Evolutionary conservation across 2,329 filamentous ascomycete genomes (phyloP).

Genomic region (Emergomyces orientalis): DNA sequence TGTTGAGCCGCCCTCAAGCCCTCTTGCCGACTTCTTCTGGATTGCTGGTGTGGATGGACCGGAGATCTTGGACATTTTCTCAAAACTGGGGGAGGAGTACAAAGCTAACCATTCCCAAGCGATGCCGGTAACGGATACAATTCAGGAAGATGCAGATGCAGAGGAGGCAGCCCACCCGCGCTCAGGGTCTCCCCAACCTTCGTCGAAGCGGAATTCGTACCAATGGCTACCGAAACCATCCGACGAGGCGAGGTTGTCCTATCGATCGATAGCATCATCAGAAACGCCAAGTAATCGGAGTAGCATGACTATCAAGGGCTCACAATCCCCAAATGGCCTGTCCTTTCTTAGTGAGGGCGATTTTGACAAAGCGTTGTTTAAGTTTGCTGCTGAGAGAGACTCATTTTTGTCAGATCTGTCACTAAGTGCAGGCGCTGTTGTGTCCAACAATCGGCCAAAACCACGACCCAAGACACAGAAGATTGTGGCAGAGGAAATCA

Average conservation of each 20-base stretch:
- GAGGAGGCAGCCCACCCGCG: constrained; percentile 35
- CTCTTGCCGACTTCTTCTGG: constrained; percentile 59
- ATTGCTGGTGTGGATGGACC: constrained; percentile 45
- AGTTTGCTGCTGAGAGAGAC: constrained; percentile 92
- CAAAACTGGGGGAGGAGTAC: constrained; percentile 35
- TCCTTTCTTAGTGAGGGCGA: constrained; percentile 61
- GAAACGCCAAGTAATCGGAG: constrained; percentile 53
- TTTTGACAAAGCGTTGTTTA: constrained; percentile 85
- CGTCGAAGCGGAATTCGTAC: constrained; percentile 33
- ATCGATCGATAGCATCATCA: constrained; percentile 41
- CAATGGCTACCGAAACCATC: constrained; percentile 31
- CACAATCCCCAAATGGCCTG: constrained; percentile 27
- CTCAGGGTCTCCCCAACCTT: constrained; percentile 34
- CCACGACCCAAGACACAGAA: constrained; percentile 72
- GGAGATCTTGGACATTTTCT: constrained; percentile 38
- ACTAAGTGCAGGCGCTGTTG: constrained; percentile 73
- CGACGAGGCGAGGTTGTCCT: constrained; percentile 33
- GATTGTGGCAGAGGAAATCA: constrained; percentile 63
- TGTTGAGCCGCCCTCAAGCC: constrained; percentile 40
- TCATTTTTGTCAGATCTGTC: constrained; percentile 86
- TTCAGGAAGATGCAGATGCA: constrained; percentile 50
- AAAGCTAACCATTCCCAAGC: constrained; percentile 27
- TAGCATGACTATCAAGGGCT: constrained; percentile 51
- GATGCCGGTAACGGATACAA: constrained; percentile 45
- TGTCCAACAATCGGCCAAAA: constrained; percentile 55